Evolutionary conservation across 371 early-diverging fungal genomes (phyloP).

Genomic region (Dinochytrium kinnereticum): DNA sequence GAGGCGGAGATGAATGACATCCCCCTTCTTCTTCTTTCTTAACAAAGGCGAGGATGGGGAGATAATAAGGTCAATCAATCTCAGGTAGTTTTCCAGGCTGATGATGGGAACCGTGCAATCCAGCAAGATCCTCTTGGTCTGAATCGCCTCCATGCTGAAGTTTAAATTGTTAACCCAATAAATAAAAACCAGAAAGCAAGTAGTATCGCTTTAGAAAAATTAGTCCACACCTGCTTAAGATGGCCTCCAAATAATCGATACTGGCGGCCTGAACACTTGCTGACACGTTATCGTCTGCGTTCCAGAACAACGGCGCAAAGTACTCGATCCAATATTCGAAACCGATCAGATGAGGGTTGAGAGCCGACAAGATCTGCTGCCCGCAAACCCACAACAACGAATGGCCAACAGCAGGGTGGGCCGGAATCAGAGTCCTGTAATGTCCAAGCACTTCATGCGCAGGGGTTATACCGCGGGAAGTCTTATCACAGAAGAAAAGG

Average conservation of each 20-base stretch:
- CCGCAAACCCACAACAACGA: constrained; percentile 36
- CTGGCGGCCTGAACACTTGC: constrained; percentile 18
- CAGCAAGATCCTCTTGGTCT: neutral
- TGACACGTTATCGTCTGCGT: constrained; percentile 14
- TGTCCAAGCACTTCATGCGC: constrained; percentile 20
- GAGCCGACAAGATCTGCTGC: constrained; percentile 22
- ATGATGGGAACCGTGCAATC: constrained; percentile 2
- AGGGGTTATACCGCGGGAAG: constrained; percentile 6
- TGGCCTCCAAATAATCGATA: constrained; percentile 24
- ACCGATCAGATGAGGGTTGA: neutral
- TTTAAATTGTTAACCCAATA: too few relatives aligned
- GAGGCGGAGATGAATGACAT: neutral
- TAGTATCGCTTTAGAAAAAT: too few relatives aligned
- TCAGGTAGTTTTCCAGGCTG: neutral
- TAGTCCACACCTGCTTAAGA: constrained; percentile 14
- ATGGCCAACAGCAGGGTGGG: constrained; percentile 40
- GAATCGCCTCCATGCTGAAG: constrained; percentile 9
- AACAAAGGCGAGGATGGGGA: constrained; percentile 11
- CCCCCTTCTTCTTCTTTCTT: constrained; percentile 21
- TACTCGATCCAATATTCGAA: constrained; percentile 24
- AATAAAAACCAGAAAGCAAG: too few relatives aligned
- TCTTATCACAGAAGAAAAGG: constrained; percentile 18
- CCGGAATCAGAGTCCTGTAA: constrained; percentile 16
- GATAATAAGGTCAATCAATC: neutral
- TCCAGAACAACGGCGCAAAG: constrained; percentile 20